These are phyloP conservation scores for Trypanosoma vivax DNA, from an alignment of 208 protist species.

Conservation along the genomic window DNA sequence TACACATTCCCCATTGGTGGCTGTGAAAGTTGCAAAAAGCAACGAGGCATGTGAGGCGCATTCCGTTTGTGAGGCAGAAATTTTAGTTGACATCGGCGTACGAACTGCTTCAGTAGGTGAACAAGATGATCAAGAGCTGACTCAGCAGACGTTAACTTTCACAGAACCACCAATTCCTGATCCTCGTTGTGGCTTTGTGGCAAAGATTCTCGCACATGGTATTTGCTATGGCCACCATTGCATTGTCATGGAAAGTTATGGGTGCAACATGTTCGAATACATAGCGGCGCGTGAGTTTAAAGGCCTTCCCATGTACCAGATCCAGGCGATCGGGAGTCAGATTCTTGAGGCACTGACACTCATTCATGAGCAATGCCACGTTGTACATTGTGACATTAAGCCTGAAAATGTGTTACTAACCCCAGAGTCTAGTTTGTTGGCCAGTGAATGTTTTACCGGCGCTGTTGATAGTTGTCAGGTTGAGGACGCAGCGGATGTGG, in stretches of 20 bases:
- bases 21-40: slow-evolving; percentile 83
- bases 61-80: slow-evolving; percentile 77
- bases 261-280: slow-evolving; percentile 90
- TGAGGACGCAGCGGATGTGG: too few relatives aligned
- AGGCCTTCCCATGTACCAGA: slow-evolving; percentile 78
- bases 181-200: slow-evolving; percentile 48
- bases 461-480: too few relatives aligned
- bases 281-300: slow-evolving; percentile 65
- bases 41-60: slow-evolving; percentile 65
- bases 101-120: slow-evolving; percentile 21
- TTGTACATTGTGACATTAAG: slow-evolving; percentile 97
- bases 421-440: slow-evolving; percentile 37
- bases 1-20: slow-evolving; percentile 54
- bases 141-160: not conserved
- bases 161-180: slow-evolving; percentile 42
- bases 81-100: slow-evolving; percentile 76
- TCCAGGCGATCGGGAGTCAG: slow-evolving; percentile 81
- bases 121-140: not conserved
- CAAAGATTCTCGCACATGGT: slow-evolving; percentile 67
- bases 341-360: slow-evolving; percentile 91
- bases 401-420: slow-evolving; percentile 91
- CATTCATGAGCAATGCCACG: slow-evolving; percentile 77
- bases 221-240: slow-evolving; percentile 82
- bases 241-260: slow-evolving; percentile 89
- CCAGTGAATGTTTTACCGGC: too few relatives aligned